Evolutionary conservation across 805 yeast genomes (phyloP).

Genomic region (Candida morakotiae): DNA sequence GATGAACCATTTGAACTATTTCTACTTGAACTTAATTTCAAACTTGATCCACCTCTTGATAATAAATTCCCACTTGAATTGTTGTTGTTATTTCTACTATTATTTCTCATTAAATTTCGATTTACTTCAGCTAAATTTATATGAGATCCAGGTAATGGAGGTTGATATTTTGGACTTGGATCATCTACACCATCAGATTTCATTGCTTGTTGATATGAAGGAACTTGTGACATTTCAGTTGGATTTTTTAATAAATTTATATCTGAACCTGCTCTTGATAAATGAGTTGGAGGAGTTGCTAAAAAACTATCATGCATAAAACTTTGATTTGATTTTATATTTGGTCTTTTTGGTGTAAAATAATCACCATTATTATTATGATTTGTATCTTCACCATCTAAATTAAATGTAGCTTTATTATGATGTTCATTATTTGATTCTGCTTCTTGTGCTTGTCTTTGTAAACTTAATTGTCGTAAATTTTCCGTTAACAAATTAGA

Average conservation of each 20-base stretch:
- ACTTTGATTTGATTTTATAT: constrained; percentile 4
- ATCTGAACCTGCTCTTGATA: constrained; percentile 58
- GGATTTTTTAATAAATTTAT: constrained; percentile 12
- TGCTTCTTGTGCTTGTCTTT: constrained; percentile 40
- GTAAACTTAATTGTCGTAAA: constrained; percentile 47
- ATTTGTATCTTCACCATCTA: constrained; percentile 15
- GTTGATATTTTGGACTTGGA: constrained; percentile 71
- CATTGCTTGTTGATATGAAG: constrained; percentile 80
- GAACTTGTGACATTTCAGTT: constrained; percentile 59
- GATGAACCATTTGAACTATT: constrained; percentile 31
- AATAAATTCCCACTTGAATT: constrained; percentile 13
- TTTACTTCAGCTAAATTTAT: constrained; percentile 29
- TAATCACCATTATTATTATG: constrained; percentile 24
- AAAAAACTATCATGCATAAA: constrained; percentile 8
- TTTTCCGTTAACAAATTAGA: constrained; percentile 46
- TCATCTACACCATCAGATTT: constrained; percentile 45
- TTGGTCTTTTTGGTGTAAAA: constrained; percentile 18
- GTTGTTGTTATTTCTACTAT: constrained; percentile 10
- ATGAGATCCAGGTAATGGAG: constrained; percentile 42
- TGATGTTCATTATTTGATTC: constrained; percentile 5
- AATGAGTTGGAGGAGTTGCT: constrained; percentile 51
- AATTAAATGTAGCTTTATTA: constrained; percentile 26
- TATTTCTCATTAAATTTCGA: constrained; percentile 11
- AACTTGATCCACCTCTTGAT: constrained; percentile 23
- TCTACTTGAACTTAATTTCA: constrained; percentile 19